These are phyloP conservation scores for Diaporthe capsici DNA, from an alignment of 2,329 filamentous ascomycete genomes.

Conservation along the genomic window DNA sequence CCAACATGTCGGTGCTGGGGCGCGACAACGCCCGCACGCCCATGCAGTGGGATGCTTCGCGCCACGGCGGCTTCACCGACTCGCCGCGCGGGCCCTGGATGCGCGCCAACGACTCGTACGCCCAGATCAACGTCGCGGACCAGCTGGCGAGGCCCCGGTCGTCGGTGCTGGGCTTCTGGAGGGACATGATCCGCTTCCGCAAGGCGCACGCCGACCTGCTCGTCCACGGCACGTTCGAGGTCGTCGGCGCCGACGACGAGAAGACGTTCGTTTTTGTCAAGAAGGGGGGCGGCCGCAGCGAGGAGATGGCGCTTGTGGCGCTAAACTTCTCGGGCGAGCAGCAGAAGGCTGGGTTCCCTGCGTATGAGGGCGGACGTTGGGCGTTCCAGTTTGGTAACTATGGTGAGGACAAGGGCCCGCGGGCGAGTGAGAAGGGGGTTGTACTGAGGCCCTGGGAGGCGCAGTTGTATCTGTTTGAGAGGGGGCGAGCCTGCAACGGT, in stretches of 20 bases:
- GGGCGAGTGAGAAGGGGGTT: slow-evolving; percentile 38
- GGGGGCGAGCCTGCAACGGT: slow-evolving; percentile 1
- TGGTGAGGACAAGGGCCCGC: slow-evolving; percentile 43
- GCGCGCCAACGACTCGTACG: slow-evolving; percentile 71
- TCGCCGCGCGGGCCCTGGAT: slow-evolving; percentile 67
- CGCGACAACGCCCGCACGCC: slow-evolving; percentile 78
- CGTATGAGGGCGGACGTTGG: slow-evolving; percentile 40
- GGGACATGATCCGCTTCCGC: slow-evolving; percentile 65
- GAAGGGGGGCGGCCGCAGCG: slow-evolving; percentile 44
- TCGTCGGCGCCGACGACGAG: slow-evolving; percentile 63
- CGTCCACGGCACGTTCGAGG: slow-evolving; percentile 71
- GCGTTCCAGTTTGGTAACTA: slow-evolving; percentile 51
- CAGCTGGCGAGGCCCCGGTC: slow-evolving; percentile 57
- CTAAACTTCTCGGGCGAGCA: slow-evolving; percentile 60
- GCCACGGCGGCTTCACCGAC: slow-evolving; percentile 74
- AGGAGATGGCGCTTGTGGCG: slow-evolving; percentile 51
- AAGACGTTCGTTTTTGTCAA: slow-evolving; percentile 62
- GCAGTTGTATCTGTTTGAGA: slow-evolving; percentile 49
- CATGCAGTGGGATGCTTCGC: slow-evolving; percentile 73
- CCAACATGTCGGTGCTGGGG: slow-evolving; percentile 70
- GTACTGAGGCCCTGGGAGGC: slow-evolving; percentile 54
- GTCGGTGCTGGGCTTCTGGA: slow-evolving; percentile 74
- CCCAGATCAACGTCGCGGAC: slow-evolving; percentile 67
- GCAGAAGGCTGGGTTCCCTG: slow-evolving; percentile 50
- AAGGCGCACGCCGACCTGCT: slow-evolving; percentile 71